A percentile compares a stretch with the other conserved stretches of the same genome.
These are phyloP conservation scores for Hyaloscypha finlandica DNA, from an alignment of 495 filamentous ascomycete genomes.

Conservation along the genomic window DNA sequence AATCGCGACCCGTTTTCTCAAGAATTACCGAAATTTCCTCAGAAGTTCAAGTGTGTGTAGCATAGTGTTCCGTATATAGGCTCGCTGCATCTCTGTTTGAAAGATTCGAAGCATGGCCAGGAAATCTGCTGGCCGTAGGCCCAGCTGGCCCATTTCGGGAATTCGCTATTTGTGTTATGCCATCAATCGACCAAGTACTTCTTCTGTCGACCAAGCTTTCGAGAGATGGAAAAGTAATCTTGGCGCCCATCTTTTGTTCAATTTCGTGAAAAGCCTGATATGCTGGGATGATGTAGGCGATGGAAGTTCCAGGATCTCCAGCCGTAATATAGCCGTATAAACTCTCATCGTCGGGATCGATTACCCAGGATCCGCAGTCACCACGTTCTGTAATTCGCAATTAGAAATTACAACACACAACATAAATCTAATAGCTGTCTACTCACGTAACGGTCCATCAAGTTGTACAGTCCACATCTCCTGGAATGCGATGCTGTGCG, in stretches of 20 bases:
- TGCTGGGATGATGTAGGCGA: slow-evolving; percentile 35
- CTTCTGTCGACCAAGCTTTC: too few relatives aligned
- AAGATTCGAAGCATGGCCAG: too few relatives aligned
- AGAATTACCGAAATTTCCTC: too few relatives aligned
- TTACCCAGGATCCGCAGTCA: slow-evolving; percentile 34
- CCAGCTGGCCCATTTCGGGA: too few relatives aligned
- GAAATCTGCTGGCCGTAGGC: too few relatives aligned
- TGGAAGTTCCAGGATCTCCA: slow-evolving; percentile 26
- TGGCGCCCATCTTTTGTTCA: not conserved
- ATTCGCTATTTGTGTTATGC: too few relatives aligned
- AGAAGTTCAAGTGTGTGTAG: too few relatives aligned
- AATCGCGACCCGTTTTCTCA: too few relatives aligned
- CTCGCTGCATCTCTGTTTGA: too few relatives aligned
- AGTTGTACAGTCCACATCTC: slow-evolving; percentile 3
- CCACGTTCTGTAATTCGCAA: slow-evolving; percentile 17
- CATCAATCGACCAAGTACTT: too few relatives aligned
- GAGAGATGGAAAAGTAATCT: not conserved
- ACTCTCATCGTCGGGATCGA: slow-evolving; percentile 26
- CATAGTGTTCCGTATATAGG: too few relatives aligned
- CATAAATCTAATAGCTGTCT: not conserved
- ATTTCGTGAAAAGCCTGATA: slow-evolving; percentile 2
- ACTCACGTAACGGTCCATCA: not conserved
- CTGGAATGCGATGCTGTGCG: not conserved
- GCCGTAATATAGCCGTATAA: slow-evolving; percentile 33
- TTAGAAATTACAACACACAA: too few relatives aligned